Evolutionary conservation across 495 filamentous ascomycete species (phyloP).

Genomic region (Rhizodiscina lignyota): DNA sequence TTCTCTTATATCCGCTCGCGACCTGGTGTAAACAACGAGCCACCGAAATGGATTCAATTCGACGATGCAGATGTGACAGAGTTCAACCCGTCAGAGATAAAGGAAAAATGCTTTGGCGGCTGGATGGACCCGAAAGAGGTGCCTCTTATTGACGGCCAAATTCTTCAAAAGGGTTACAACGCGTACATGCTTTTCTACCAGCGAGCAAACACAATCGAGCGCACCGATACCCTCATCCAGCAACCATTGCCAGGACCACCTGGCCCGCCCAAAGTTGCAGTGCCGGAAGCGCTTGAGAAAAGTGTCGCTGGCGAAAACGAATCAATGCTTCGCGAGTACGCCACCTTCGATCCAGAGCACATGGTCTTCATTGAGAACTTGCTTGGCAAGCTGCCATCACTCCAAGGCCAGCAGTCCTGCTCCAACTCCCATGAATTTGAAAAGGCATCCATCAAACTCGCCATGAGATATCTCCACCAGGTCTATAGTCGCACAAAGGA

Average conservation of each 20-base stretch:
- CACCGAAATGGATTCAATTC: constrained; percentile 68
- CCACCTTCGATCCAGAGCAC: constrained; percentile 62
- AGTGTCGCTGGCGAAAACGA: constrained; percentile 59
- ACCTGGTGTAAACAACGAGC: not conserved
- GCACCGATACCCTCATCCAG: constrained; percentile 17
- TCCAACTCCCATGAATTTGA: constrained; percentile 37
- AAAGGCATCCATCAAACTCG: constrained; percentile 43
- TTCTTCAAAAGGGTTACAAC: constrained; percentile 47
- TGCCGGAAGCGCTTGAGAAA: constrained; percentile 38
- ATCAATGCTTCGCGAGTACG: constrained; percentile 55
- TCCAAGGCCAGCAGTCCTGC: constrained; percentile 24
- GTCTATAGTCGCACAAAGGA: constrained; percentile 63
- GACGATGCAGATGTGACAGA: constrained; percentile 69
- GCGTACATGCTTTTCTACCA: constrained; percentile 99
- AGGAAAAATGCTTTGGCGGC: constrained; percentile 68
- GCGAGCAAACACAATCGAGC: constrained; percentile 48
- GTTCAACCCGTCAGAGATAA: constrained; percentile 61
- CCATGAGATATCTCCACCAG: constrained; percentile 61
- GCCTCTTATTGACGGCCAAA: not conserved
- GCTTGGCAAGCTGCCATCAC: constrained; percentile 30
- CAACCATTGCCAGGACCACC: constrained; percentile 9
- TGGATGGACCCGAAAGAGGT: constrained; percentile 31
- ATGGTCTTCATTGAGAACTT: constrained; percentile 46
- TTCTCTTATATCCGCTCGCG: constrained; percentile 87
- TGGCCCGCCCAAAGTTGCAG: constrained; percentile 36